Conservation (phyloP, 805 yeast species). For the Ogataea pilisensis region DNA sequence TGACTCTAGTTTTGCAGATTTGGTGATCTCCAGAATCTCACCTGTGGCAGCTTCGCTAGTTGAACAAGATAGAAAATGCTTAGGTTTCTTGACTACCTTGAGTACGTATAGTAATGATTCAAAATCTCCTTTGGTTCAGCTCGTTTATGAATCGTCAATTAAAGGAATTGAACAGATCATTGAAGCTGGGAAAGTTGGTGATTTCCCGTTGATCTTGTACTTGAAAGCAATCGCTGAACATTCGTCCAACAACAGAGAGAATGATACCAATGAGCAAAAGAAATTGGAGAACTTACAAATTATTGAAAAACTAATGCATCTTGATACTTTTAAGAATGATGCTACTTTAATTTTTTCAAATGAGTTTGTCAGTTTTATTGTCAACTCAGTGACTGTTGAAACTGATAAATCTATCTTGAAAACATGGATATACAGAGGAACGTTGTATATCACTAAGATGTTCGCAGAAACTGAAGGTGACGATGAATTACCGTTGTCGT, state of each 20-base stretch:
- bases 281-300: not conserved
- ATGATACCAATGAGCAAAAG: not conserved
- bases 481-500: conserved; percentile 23
- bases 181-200: not conserved
- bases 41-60: not conserved
- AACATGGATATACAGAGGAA: conserved; percentile 55
- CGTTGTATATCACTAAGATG: conserved; percentile 58
- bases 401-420: conserved; percentile 28
- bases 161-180: conserved; percentile 7
- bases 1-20: not conserved
- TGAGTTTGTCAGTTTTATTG: conserved; percentile 20
- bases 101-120: not conserved
- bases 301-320: conserved; percentile 12
- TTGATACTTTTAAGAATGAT: conserved; percentile 29
- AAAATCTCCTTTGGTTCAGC: not conserved
- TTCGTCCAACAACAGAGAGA: not conserved
- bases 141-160: conserved; percentile 4
- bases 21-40: not conserved
- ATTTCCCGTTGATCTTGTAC: conserved; percentile 8
- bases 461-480: conserved; percentile 45
- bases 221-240: conserved; percentile 7
- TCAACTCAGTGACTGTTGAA: conserved; percentile 1
- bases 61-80: conserved; percentile 3
- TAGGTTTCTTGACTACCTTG: conserved; percentile 5
- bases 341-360: conserved; percentile 28